These are phyloP conservation scores for Aspergillus bridgeri DNA, from an alignment of 495 filamentous ascomycete species.

Conservation along the genomic window DNA sequence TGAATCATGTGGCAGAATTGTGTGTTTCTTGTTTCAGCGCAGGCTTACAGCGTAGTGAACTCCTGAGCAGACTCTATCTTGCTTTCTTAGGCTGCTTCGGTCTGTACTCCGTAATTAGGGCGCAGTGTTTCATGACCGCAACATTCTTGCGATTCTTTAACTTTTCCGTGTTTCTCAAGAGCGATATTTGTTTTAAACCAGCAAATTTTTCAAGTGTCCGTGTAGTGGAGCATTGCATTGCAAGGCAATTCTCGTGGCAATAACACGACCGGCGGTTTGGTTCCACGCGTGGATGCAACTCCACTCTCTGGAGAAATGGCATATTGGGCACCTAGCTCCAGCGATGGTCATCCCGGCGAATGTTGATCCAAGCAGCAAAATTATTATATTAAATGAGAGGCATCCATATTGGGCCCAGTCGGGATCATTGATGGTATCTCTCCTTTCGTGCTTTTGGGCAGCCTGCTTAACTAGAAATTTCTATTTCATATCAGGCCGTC, in stretches of 20 bases:
- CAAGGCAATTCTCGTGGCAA: not conserved
- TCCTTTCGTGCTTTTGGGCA: not conserved
- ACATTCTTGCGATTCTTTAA: not conserved
- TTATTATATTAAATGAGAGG: not conserved
- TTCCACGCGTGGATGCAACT: not conserved
- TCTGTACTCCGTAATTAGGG: not conserved
- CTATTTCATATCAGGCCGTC: not conserved
- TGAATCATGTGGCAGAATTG: not conserved
- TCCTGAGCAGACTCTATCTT: too few relatives aligned
- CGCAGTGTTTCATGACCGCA: not conserved
- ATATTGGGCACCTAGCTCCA: not conserved
- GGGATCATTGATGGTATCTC: not conserved
- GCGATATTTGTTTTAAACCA: not conserved
- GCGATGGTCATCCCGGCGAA: not conserved
- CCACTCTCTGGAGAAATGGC: not conserved
- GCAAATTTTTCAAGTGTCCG: not conserved
- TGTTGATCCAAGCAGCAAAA: not conserved
- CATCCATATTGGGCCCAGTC: not conserved
- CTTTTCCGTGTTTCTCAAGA: not conserved
- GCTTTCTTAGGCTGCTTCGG: not conserved
- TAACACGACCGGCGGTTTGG: not conserved
- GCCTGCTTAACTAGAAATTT: not conserved
- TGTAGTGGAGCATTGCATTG: not conserved
- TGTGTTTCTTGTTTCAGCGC: not conserved
- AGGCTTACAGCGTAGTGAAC: not conserved